Evolutionary conservation across 2,329 filamentous ascomycete species (phyloP).

Genomic region (Graphilbum ipis-grandicollis): DNA sequence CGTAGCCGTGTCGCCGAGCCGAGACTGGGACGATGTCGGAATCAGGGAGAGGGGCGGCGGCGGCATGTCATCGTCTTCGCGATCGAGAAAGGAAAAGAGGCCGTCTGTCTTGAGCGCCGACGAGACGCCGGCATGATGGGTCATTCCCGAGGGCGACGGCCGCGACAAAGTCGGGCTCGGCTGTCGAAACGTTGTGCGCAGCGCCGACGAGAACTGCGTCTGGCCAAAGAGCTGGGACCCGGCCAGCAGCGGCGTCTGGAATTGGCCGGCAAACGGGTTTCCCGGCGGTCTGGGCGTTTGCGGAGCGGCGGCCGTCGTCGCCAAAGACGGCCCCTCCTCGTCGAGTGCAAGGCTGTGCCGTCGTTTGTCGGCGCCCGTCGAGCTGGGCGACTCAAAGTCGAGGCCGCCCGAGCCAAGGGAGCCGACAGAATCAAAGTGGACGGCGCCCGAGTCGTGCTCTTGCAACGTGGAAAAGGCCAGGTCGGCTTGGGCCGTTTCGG

Average conservation of each 20-base stretch:
- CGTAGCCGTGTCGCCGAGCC: too few species aligned
- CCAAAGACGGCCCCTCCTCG: neutral
- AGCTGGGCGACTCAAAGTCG: conserved; percentile 17
- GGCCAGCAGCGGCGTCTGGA: conserved; percentile 17
- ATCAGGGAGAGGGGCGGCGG: neutral
- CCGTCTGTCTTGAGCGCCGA: neutral
- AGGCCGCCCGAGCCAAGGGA: conserved; percentile 9
- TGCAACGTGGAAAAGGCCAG: too few species aligned
- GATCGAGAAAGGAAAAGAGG: neutral
- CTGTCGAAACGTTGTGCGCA: conserved; percentile 30
- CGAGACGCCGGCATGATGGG: neutral
- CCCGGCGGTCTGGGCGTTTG: conserved; percentile 31
- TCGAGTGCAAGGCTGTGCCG: neutral
- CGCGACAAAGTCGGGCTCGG: conserved; percentile 39
- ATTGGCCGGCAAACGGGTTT: conserved; percentile 28
- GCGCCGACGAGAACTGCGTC: conserved; percentile 35
- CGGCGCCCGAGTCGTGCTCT: conserved; percentile 31
- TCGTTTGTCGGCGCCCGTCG: neutral
- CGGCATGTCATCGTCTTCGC: neutral
- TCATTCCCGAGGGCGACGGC: conserved; percentile 25
- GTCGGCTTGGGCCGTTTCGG: conserved; percentile 8
- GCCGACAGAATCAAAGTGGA: conserved; percentile 24
- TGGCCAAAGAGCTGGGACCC: conserved; percentile 36
- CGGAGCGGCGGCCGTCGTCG: conserved; percentile 9
- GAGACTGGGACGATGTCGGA: conserved; percentile 3